Conservation (phyloP, 1,284 basidiomycete genomes). For the Ustilago shanxiensis region DNA sequence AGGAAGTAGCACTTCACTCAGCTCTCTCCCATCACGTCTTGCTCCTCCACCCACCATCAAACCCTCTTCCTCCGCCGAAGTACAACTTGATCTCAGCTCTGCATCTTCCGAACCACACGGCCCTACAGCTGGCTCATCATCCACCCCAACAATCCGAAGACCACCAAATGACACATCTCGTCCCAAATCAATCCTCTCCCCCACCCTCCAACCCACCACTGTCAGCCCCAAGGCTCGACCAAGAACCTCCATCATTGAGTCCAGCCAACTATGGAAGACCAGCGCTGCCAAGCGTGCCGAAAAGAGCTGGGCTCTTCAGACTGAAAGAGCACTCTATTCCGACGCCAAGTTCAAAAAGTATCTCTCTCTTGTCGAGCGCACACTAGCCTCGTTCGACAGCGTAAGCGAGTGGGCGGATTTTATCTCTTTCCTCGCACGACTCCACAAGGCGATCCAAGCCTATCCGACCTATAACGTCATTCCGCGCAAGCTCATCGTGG, state of each 20-base stretch:
- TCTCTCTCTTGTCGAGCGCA: conserved; percentile 88
- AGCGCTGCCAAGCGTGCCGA: conserved; percentile 65
- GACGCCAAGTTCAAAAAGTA: conserved; percentile 99
- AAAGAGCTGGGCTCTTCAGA: conserved; percentile 64
- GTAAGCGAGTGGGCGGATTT: conserved; percentile 99
- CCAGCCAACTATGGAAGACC: conserved; percentile 60
- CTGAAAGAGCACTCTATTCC: conserved; percentile 62
- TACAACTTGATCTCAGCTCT: conserved; percentile 54
- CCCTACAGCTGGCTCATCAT: not conserved
- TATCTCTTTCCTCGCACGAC: conserved; percentile 93
- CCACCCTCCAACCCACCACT: conserved; percentile 17
- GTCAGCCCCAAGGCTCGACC: conserved; percentile 32
- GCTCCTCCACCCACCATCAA: conserved; percentile 41
- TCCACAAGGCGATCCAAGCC: conserved; percentile 94
- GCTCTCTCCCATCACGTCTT: conserved; percentile 45
- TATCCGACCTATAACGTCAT: conserved; percentile 94
- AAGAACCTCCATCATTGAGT: conserved; percentile 45
- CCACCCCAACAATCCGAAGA: not conserved
- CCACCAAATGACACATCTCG: not conserved
- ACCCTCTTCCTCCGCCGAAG: conserved; percentile 45
- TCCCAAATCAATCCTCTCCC: conserved; percentile 17
- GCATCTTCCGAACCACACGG: conserved; percentile 27
- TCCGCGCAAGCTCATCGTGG: conserved; percentile 91
- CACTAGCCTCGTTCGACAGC: conserved; percentile 91
- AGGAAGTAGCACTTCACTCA: conserved; percentile 48